These are phyloP conservation scores for Microthlaspi erraticum DNA, from an alignment of 345 rosid genomes.

Conservation along the genomic window DNA sequence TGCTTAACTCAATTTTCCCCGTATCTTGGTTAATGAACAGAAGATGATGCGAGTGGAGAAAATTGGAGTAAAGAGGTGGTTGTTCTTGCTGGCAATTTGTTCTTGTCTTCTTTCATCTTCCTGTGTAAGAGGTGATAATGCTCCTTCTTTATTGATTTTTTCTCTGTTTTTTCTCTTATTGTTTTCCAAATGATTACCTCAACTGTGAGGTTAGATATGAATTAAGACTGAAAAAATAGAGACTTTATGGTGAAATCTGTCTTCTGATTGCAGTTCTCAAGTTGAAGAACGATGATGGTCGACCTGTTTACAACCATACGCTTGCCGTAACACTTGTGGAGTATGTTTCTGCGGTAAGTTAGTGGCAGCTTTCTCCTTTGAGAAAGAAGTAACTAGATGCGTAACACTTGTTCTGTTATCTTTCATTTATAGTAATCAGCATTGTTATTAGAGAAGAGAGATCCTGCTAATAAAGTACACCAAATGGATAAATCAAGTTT, in stretches of 20 bases:
- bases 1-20: neutral
- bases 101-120: constrained; percentile 45
- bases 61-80: constrained; percentile 50
- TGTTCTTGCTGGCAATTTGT: constrained; percentile 45
- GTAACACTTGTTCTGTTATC: neutral
- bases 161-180: too few relatives aligned
- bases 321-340: constrained; percentile 83
- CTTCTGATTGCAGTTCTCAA: constrained; percentile 54
- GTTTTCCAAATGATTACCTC: too few relatives aligned
- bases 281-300: constrained; percentile 43
- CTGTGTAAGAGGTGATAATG: constrained; percentile 55
- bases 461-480: neutral
- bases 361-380: neutral
- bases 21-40: constrained; percentile 8
- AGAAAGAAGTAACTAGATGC: neutral
- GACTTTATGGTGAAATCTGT: neutral
- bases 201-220: neutral
- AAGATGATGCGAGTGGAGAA: constrained; percentile 38
- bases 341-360: constrained; percentile 89
- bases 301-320: constrained; percentile 71
- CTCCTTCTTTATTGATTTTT: neutral
- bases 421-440: neutral
- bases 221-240: neutral
- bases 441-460: neutral
- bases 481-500: constrained; percentile 22